Evolutionary conservation across 2,329 filamentous ascomycete genomes (phyloP).

Genomic region (Neurospora sp.): DNA sequence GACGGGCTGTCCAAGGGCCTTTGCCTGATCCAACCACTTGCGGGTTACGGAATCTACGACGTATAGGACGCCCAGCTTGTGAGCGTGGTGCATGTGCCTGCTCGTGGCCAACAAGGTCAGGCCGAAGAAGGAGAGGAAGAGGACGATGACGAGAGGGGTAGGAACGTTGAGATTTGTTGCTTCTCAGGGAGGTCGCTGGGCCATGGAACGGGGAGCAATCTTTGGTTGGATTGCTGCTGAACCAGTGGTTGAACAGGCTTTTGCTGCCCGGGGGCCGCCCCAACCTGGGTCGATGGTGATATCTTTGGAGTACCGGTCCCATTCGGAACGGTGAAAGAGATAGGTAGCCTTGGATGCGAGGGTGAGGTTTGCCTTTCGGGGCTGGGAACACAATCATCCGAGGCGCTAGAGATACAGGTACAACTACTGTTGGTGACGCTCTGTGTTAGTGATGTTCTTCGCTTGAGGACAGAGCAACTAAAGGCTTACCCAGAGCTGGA

Average conservation of each 20-base stretch:
- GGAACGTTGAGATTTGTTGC: background rate
- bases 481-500: too few relatives aligned
- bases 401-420: too few relatives aligned
- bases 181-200: background rate
- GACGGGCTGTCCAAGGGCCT: background rate
- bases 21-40: background rate
- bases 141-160: background rate
- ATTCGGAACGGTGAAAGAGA: too few relatives aligned
- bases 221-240: background rate
- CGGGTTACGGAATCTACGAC: background rate
- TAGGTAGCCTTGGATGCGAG: too few relatives aligned
- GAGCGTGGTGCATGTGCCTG: background rate
- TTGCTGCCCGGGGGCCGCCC: background rate
- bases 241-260: background rate
- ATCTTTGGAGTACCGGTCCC: too few relatives aligned
- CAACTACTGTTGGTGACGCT: too few relatives aligned
- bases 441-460: too few relatives aligned
- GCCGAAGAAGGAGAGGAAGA: background rate
- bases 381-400: too few relatives aligned
- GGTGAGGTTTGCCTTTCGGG: too few relatives aligned
- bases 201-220: background rate
- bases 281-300: too few relatives aligned
- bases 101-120: background rate
- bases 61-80: background rate
- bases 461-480: too few relatives aligned